Conservation (phyloP, 2,329 filamentous ascomycete species). For the Trichoderma gracile region DNA sequence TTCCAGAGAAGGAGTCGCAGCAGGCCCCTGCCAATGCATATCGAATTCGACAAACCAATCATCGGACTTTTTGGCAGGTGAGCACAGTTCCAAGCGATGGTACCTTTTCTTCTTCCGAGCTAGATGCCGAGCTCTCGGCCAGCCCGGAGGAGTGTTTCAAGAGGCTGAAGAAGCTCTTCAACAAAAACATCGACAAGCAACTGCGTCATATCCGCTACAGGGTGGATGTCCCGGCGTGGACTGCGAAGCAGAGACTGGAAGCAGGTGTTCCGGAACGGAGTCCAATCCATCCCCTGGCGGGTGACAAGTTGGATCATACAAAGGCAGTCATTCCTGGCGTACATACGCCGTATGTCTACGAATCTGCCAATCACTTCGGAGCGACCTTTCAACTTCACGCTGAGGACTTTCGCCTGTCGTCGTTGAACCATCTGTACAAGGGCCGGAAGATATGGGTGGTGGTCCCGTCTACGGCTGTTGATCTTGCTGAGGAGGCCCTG, state of each 20-base stretch:
- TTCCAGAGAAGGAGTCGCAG: conserved; percentile 38
- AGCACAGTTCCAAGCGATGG: conserved; percentile 40
- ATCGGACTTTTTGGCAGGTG: conserved; percentile 42
- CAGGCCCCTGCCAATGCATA: conserved; percentile 41
- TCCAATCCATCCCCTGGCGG: conserved; percentile 42
- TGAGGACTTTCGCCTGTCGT: conserved; percentile 44
- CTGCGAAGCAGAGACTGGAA: conserved; percentile 37
- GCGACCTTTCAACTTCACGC: conserved; percentile 45
- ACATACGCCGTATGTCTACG: conserved; percentile 45
- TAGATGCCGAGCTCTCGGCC: conserved; percentile 31
- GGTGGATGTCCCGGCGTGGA: conserved; percentile 45
- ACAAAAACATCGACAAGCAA: conserved; percentile 40
- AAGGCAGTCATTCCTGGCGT: conserved; percentile 44
- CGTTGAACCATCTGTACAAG: conserved; percentile 43
- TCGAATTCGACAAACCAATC: conserved; percentile 39
- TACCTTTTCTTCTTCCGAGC: conserved; percentile 35
- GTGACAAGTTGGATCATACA: conserved; percentile 42
- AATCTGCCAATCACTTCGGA: conserved; percentile 42
- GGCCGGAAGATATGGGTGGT: conserved; percentile 46
- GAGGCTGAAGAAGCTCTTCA: conserved; percentile 40
- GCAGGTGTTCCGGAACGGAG: conserved; percentile 42
- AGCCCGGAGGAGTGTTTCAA: conserved; percentile 36
- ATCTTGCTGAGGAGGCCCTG: conserved; percentile 39
- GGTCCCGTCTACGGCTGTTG: conserved; percentile 41
- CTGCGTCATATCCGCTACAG: conserved; percentile 43